Conservation (phyloP, 345 rosid genomes). For the Luvunga scandens region DNA sequence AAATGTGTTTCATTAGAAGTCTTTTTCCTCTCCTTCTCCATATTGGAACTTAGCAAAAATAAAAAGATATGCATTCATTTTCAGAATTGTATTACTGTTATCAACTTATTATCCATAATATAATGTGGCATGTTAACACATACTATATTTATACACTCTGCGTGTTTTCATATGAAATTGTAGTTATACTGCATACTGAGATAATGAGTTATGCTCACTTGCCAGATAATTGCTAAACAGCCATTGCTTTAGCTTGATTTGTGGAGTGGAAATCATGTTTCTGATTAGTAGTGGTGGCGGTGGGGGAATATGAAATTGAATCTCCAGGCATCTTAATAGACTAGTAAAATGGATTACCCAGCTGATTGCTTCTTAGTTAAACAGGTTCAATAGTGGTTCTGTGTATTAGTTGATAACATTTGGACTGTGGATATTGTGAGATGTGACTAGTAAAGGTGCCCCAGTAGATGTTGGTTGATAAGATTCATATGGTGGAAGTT, state of each 20-base stretch:
- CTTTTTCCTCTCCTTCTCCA: background rate
- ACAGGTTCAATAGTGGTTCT: background rate
- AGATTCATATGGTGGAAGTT: background rate
- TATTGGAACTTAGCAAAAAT: background rate
- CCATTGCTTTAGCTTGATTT: background rate
- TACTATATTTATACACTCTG: background rate
- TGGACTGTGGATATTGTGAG: background rate
- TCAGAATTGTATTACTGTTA: background rate
- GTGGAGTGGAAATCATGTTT: constrained; percentile 2
- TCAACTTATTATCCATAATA: background rate
- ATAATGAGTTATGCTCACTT: background rate
- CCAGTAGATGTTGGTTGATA: background rate
- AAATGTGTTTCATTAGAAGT: background rate
- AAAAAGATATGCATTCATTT: background rate
- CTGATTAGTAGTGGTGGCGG: background rate
- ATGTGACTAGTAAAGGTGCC: background rate
- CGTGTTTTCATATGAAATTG: background rate
- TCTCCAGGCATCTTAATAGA: background rate
- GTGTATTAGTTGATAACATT: background rate
- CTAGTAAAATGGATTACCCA: background rate
- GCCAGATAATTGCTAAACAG: background rate
- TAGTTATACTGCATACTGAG: background rate
- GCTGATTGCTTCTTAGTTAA: background rate
- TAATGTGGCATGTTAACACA: background rate
- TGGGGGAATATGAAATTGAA: background rate